Conservation (phyloP, 2,329 filamentous ascomycete species). For the Tolypocladium sp. region DNA sequence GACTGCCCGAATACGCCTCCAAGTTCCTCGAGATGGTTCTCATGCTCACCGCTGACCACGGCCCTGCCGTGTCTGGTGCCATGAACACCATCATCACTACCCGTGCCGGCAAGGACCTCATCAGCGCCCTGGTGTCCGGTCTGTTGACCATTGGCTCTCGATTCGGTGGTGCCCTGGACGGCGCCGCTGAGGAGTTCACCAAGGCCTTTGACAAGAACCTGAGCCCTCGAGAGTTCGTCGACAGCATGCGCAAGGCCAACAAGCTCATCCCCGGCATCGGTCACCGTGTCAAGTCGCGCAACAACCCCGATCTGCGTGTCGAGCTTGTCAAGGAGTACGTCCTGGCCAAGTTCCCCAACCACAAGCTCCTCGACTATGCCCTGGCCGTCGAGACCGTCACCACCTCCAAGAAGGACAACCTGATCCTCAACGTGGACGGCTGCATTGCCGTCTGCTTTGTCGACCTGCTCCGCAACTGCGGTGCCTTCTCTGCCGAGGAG, state of each 20-base stretch:
- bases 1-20: slow-evolving; percentile 90
- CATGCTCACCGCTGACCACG: slow-evolving; percentile 99
- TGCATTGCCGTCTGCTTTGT: slow-evolving; percentile 99
- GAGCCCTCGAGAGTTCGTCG: slow-evolving; percentile 96
- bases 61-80: slow-evolving; percentile 95
- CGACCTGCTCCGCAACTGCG: slow-evolving; percentile 93
- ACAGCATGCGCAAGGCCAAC: slow-evolving; percentile 99
- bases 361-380: slow-evolving; percentile 98
- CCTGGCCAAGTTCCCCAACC: slow-evolving; percentile 91
- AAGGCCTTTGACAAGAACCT: slow-evolving; percentile 97
- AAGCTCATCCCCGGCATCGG: slow-evolving; percentile 99
- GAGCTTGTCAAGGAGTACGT: slow-evolving; percentile 99
- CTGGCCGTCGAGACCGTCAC: slow-evolving; percentile 96
- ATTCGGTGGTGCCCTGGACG: slow-evolving; percentile 96
- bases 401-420: slow-evolving; percentile 99
- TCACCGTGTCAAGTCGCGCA: slow-evolving; percentile 98
- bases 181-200: slow-evolving; percentile 96
- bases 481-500: slow-evolving; percentile 92
- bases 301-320: slow-evolving; percentile 99
- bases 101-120: slow-evolving; percentile 96
- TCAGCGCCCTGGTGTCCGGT: slow-evolving; percentile 90
- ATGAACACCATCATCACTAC: slow-evolving; percentile 99
- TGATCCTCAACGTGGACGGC: slow-evolving; percentile 98
- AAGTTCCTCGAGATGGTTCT: slow-evolving; percentile 99
- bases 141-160: slow-evolving; percentile 95